phyloP scores from a whole-genome alignment of 2,329 filamentous ascomycete genomes.

The Gnomoniopsis smithogilvyi region DNA sequence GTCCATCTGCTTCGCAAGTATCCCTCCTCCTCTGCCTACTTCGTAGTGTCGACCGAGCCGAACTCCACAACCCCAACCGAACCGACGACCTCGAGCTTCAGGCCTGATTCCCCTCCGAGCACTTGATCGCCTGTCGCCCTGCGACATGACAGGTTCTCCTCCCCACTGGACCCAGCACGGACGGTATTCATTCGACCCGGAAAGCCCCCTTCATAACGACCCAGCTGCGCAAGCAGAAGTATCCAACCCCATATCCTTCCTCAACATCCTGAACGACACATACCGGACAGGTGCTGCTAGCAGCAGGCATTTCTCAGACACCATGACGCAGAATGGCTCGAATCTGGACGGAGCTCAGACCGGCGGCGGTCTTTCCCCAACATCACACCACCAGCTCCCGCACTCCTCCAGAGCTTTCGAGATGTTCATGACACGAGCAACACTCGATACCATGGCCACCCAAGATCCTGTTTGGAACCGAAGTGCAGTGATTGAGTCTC shows the following conservation, averaged over 20 bases:
- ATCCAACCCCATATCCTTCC: conserved; percentile 41
- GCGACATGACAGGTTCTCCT: background rate
- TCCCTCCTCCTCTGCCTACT: background rate
- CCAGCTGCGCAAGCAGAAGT: conserved; percentile 34
- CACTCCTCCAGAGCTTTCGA: conserved; percentile 53
- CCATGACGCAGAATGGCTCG: conserved; percentile 26
- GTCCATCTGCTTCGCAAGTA: background rate
- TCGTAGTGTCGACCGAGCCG: background rate
- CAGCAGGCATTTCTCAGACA: background rate
- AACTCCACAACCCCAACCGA: background rate
- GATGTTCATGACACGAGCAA: conserved; percentile 35
- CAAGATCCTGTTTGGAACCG: conserved; percentile 20
- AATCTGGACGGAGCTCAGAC: conserved; percentile 22
- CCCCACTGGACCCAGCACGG: background rate
- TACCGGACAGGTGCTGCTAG: background rate
- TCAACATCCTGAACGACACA: conserved; percentile 52
- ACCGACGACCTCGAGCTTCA: background rate
- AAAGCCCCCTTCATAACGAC: background rate
- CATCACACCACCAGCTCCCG: conserved; percentile 34
- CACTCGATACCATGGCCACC: conserved; percentile 22
- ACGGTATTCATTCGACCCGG: background rate
- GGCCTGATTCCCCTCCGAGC: background rate
- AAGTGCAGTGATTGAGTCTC: conserved; percentile 18
- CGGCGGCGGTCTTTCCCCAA: conserved; percentile 21
- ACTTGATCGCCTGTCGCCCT: background rate